phyloP scores from a whole-genome alignment of 108 stramenopile genomes.

The Skeletonema grethae region DNA sequence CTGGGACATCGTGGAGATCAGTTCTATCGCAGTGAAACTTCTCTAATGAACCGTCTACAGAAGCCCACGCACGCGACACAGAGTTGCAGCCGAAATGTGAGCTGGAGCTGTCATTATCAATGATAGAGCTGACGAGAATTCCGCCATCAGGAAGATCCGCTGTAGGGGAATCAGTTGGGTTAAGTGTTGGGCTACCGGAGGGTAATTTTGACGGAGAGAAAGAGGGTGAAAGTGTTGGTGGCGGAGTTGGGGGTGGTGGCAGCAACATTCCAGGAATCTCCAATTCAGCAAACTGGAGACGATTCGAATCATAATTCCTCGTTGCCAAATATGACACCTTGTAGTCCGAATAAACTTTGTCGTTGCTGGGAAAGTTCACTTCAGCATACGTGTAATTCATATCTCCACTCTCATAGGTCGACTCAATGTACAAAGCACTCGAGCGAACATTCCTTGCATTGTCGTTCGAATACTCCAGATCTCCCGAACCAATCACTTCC shows the following conservation, averaged over 20 bases:
- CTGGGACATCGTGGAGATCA: not conserved
- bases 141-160: not conserved
- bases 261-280: conserved; percentile 14
- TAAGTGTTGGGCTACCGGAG: not conserved
- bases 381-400: conserved; percentile 4
- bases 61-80: not conserved
- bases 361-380: conserved; percentile 19
- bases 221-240: conserved; percentile 5
- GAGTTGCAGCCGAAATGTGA: not conserved
- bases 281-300: conserved; percentile 2
- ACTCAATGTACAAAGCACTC: conserved; percentile 10
- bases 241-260: conserved; percentile 6
- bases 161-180: not conserved
- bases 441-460: not conserved
- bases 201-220: not conserved
- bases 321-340: conserved; percentile 9
- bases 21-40: conserved; percentile 13
- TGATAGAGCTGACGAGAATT: too few relatives aligned
- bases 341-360: conserved; percentile 20
- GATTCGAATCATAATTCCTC: not conserved
- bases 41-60: conserved; percentile 1
- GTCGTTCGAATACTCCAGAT: not conserved
- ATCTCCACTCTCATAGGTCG: conserved; percentile 30
- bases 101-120: not conserved
- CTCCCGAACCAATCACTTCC: not conserved